A percentile compares a stretch with the other conserved stretches of the same genome.
Conservation (phyloP, 345 rosid species). For the Cochlearia excelsa region DNA sequence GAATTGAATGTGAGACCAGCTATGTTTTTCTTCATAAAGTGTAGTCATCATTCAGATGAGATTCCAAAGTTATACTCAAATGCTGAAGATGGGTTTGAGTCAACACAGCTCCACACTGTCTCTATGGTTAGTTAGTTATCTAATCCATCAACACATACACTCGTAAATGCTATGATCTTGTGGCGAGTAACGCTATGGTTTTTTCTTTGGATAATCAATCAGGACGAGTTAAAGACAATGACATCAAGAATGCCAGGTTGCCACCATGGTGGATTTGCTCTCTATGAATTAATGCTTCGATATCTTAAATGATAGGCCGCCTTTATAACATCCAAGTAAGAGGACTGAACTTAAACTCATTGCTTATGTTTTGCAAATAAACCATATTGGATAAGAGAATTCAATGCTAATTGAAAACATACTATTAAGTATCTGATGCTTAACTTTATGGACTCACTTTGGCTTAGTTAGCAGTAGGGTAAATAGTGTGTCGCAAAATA, state of each 20-base stretch:
- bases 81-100: constrained; percentile 90
- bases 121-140: constrained; percentile 57
- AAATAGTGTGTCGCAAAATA: too few species aligned
- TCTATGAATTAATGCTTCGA: constrained; percentile 66
- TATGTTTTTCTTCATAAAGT: constrained; percentile 77
- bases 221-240: constrained; percentile 69
- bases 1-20: constrained; percentile 74
- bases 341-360: too few species aligned
- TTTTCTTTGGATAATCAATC: constrained; percentile 5
- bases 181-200: not conserved
- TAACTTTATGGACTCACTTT: too few species aligned
- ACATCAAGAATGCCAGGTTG: constrained; percentile 83
- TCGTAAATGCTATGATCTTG: not conserved
- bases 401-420: too few species aligned
- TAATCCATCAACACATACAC: not conserved
- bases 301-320: too few species aligned
- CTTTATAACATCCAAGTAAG: too few species aligned
- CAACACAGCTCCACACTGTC: constrained; percentile 70
- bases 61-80: constrained; percentile 54
- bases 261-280: constrained; percentile 88
- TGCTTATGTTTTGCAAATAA: too few species aligned
- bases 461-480: too few species aligned
- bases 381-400: too few species aligned
- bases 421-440: too few species aligned
- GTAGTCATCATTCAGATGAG: constrained; percentile 66